Evolutionary conservation across 257 asterid species (phyloP), one percentile per base, ranked within the genome.

Genomic region (Solanum gracilifrons): DNA sequence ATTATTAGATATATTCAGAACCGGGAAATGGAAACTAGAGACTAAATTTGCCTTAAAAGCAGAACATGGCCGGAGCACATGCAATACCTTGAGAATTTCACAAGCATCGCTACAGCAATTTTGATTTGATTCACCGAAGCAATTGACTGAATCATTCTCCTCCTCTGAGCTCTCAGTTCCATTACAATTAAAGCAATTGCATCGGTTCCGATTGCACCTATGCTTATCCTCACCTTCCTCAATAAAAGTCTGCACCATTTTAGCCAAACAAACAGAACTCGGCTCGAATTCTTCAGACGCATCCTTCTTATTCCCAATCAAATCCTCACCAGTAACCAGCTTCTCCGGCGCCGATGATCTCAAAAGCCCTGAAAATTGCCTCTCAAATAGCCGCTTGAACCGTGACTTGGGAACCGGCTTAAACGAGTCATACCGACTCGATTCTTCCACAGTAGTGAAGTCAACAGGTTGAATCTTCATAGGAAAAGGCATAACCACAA

Each of bases 391-490:
- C 89, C 99, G 91, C 91, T 92, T 95, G 73, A 97, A 92, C 92
- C 98, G 91, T 33, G 94, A 94, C 89, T 90, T 94, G 5, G 71
- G 35, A 6, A 93, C 92, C 9, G 95, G 93, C 91, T 92, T 96
- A 86, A 87, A 94, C 85, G 92, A 90, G 89, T 93, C 98, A n/a
- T 71, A 86, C 29, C 90, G 89, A 33, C 83, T 73, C 87, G 89
- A 88, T 88, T 88, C 93, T 79, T 87, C 92, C 13, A 89, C 87
- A 43, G 86, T 82, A 84, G 69, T 89, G 87, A 91, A 91, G 89
- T 97, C 97, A 82, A 97, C 77, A 6, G 99, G 99, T 43, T 95
- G 99, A 90, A 97, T 92, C 90, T 93, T 97, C 98, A 94, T 91
- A 11, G 95, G 90, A 84, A 90, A 90, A 86, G 93, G 92, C 91